Evolutionary conservation across 2,329 filamentous ascomycete genomes (phyloP), one percentile per base, ranked within the genome.

Genomic region (Proliferodiscus dingleyae): DNA sequence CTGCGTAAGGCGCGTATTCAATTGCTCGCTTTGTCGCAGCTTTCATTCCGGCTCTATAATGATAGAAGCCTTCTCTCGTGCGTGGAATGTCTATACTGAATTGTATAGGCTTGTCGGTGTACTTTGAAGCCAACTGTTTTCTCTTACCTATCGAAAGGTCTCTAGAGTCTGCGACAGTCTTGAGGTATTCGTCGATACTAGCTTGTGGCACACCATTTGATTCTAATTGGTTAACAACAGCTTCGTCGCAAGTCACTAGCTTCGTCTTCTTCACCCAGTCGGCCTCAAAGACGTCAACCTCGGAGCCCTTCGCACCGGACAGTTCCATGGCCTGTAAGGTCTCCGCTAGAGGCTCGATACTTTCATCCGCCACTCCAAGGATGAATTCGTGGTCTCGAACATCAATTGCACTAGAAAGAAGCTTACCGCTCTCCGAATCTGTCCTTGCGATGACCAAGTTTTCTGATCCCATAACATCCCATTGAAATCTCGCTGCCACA

Each of bases 351-450:
- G 90, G 87, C 55, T 89, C 84, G 7, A 82, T 74, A n/a, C 83
- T 74, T 9, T 74, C 66, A 56, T 93, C 85, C 1, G 87, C 78
- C 3, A 95, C 81, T 44, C 91, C 91, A 19, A 95, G 83, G 61
- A 98, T 95, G 70, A 91, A 97, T 67, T 97, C 91, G 66, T 98
- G 93, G 63, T 98, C 93, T 47, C 93, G 85, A 5, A 89, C 85
- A 62, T 98, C 93, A 52, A 98, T 86, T 11, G 89, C 88, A 49
- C 86, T 95, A 47, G 86, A 94, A 45, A 98, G 75, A 18, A 98
- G 77, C 64, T 84, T 90, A 37, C 91, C 93, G 51, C 88, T 95
- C 68, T 97, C 93, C 1, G 89, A 94, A 66, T 98, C 93, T 1
- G 93, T 97, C 47, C 93, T 83, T 2, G 93, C 93, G 63, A 98